Evolutionary conservation across 2,329 filamentous ascomycete species (phyloP).

Genomic region (Epichloe festucae): DNA sequence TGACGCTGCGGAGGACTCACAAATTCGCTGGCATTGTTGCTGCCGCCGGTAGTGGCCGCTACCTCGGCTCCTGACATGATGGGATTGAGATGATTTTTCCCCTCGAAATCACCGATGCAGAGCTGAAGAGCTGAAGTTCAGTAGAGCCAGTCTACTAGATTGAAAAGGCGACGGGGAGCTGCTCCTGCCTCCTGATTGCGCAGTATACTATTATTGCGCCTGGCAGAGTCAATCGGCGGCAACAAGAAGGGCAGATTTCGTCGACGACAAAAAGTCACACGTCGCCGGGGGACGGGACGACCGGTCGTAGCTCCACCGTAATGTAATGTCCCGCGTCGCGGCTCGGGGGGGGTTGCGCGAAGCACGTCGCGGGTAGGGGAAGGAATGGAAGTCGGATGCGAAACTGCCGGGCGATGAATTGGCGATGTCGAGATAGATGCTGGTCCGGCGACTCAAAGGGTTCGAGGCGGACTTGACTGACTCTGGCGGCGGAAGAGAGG

Average conservation of each 20-base stretch:
- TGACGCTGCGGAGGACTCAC: constrained; percentile 40
- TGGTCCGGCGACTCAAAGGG: background rate
- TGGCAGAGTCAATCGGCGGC: background rate
- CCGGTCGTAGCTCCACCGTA: constrained; percentile 1
- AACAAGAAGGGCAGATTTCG: background rate
- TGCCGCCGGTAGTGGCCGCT: constrained; percentile 24
- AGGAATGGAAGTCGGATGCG: background rate
- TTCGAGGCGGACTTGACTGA: background rate
- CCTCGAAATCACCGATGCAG: background rate
- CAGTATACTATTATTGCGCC: background rate
- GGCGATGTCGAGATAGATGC: constrained; percentile 1
- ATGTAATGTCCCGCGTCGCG: background rate
- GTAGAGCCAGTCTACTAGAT: background rate
- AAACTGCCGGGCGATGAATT: background rate
- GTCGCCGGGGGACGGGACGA: background rate
- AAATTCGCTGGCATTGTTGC: constrained; percentile 89
- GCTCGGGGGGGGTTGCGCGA: background rate
- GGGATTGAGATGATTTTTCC: background rate
- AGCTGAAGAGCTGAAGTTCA: background rate
- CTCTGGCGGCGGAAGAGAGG: background rate
- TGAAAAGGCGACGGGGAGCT: background rate
- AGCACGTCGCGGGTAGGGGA: background rate
- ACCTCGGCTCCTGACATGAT: constrained; percentile 23
- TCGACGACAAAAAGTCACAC: background rate
- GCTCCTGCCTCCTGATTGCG: background rate